Evolutionary conservation across 2,329 filamentous ascomycete species (phyloP).

Genomic region (Lecanicillium sp.): DNA sequence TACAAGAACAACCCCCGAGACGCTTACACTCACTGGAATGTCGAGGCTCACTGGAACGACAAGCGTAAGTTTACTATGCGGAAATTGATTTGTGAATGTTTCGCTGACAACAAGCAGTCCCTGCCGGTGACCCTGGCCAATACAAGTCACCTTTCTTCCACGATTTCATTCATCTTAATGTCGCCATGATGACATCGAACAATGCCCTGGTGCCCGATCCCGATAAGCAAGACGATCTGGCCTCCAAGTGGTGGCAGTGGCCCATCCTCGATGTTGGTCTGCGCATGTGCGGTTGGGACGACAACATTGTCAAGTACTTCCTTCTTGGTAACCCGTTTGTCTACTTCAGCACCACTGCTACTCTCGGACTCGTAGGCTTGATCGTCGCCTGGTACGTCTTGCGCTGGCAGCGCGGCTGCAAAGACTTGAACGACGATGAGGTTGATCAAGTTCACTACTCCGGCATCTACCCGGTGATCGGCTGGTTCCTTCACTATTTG

Average conservation of each 20-base stretch:
- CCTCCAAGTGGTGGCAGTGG: slow-evolving; percentile 98
- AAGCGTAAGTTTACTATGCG: slow-evolving; percentile 55
- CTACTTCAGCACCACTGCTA: slow-evolving; percentile 88
- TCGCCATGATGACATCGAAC: slow-evolving; percentile 99
- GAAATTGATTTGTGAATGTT: slow-evolving; percentile 23
- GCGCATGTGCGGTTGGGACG: slow-evolving; percentile 98
- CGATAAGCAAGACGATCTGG: slow-evolving; percentile 97
- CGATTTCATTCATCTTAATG: slow-evolving; percentile 96
- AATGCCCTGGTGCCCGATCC: slow-evolving; percentile 96
- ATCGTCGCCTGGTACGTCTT: slow-evolving; percentile 78
- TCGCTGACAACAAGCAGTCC: slow-evolving; percentile 49
- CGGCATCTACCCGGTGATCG: slow-evolving; percentile 81
- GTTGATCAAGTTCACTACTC: slow-evolving; percentile 94
- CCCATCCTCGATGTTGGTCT: slow-evolving; percentile 90
- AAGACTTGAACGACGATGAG: slow-evolving; percentile 69
- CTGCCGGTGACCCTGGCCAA: slow-evolving; percentile 76
- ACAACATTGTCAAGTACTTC: slow-evolving; percentile 95
- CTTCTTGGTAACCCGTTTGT: slow-evolving; percentile 92
- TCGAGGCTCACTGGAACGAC: slow-evolving; percentile 91
- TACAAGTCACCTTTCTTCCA: slow-evolving; percentile 97
- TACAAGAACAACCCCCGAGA: slow-evolving; percentile 90
- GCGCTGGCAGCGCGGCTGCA: slow-evolving; percentile 92
- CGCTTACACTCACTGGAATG: slow-evolving; percentile 97
- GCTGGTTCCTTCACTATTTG: slow-evolving; percentile 94
- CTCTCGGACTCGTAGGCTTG: slow-evolving; percentile 64